Evolutionary conservation across 179 eudicot genomes (phyloP).

Genomic region (Spinacia oleracea): DNA sequence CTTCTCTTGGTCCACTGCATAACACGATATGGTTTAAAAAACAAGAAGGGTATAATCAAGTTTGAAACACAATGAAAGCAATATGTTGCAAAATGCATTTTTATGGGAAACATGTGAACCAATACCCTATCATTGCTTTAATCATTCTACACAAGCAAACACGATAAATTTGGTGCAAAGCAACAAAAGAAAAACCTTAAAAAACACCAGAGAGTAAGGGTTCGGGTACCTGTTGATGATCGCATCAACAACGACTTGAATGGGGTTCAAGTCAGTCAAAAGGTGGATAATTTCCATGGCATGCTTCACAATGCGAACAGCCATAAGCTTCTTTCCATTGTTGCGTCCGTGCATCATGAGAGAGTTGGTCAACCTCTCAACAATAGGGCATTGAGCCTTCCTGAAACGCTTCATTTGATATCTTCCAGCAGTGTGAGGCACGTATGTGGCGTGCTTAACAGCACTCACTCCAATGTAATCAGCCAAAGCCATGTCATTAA

Average conservation of each 20-base stretch:
- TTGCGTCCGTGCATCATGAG: conserved; percentile 79
- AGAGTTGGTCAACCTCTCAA: conserved; percentile 69
- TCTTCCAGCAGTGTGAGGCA: conserved; percentile 68
- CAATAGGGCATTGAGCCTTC: conserved; percentile 74
- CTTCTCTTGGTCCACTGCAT: conserved; percentile 82
- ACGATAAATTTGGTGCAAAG: not conserved
- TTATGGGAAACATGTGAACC: not conserved
- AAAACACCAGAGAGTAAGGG: not conserved
- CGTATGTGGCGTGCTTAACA: conserved; percentile 48
- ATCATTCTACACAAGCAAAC: not conserved
- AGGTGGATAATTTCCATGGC: conserved; percentile 74
- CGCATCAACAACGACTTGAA: conserved; percentile 51
- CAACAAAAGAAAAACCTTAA: not conserved
- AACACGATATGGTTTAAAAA: not conserved
- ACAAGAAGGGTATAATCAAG: not conserved
- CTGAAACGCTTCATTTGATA: conserved; percentile 61
- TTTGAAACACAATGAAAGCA: not conserved
- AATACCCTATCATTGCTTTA: not conserved
- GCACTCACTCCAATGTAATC: conserved; percentile 57
- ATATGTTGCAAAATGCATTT: too few relatives aligned
- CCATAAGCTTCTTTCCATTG: conserved; percentile 77
- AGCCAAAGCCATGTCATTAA: conserved; percentile 47
- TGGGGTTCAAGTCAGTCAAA: conserved; percentile 43
- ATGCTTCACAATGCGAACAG: conserved; percentile 67
- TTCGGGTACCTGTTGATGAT: conserved; percentile 52